Evolutionary conservation across 306 rosid species (phyloP).

Genomic region (Rubus parviflorus): DNA sequence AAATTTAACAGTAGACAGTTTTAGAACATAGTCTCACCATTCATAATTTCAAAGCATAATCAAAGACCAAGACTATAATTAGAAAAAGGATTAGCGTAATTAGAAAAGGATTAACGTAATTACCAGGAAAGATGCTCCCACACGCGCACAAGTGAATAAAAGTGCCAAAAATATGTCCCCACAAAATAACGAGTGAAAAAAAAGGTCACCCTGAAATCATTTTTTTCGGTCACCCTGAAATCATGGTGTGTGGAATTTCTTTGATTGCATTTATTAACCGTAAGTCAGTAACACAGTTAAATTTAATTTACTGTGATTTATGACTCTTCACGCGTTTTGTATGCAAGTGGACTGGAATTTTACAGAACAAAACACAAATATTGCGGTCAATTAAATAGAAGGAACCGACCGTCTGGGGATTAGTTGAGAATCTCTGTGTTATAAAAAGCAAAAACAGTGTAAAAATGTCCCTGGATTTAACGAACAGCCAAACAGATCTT

Average conservation of each 20-base stretch:
- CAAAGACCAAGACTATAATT: neutral
- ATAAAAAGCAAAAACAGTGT: slow-evolving; percentile 15
- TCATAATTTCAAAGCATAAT: neutral
- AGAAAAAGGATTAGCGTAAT: neutral
- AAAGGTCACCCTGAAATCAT: neutral
- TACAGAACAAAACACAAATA: neutral
- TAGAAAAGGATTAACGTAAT: neutral
- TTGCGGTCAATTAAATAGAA: slow-evolving; percentile 5
- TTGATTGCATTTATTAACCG: neutral
- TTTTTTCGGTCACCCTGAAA: neutral
- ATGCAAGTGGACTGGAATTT: neutral
- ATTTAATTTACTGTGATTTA: neutral
- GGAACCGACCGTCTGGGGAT: slow-evolving; percentile 43
- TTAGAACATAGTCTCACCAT: no score
- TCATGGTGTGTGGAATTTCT: neutral
- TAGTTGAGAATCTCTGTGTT: slow-evolving; percentile 42
- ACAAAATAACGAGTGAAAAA: no score
- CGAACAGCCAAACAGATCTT: slow-evolving; percentile 20
- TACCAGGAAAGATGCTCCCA: neutral
- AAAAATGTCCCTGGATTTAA: slow-evolving; percentile 5
- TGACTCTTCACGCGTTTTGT: neutral
- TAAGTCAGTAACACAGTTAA: neutral
- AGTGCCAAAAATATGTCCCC: no score
- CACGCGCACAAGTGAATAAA: no score
- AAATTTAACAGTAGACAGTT: no score